phyloP scores from a whole-genome alignment of 495 filamentous ascomycete species.

The Aspergillus nidulans region DNA sequence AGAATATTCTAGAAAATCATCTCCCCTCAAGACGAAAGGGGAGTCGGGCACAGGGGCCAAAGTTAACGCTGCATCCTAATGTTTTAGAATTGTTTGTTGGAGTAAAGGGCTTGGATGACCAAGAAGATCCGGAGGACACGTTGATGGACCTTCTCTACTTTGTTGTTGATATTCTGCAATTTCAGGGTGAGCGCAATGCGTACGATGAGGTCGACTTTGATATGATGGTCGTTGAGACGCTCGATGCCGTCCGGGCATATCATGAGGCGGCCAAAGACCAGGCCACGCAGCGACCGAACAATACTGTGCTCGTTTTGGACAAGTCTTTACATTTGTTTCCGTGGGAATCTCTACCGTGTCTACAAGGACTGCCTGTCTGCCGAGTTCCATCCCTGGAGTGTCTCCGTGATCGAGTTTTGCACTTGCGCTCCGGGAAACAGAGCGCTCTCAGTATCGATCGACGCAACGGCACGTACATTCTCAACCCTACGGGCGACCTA shows the following conservation, averaged over 20 bases:
- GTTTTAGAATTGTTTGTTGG: constrained; percentile 86
- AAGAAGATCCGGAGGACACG: constrained; percentile 76
- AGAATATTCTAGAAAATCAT: constrained; percentile 78
- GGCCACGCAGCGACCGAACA: constrained; percentile 60
- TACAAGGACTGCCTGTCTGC: constrained; percentile 73
- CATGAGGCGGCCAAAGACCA: constrained; percentile 53
- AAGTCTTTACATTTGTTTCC: constrained; percentile 85
- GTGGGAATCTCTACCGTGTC: constrained; percentile 90
- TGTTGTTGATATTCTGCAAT: constrained; percentile 93
- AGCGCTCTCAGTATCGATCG: constrained; percentile 46
- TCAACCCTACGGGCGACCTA: constrained; percentile 83
- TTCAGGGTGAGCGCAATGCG: constrained; percentile 91
- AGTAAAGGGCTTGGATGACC: constrained; percentile 64
- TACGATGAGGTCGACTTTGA: constrained; percentile 99
- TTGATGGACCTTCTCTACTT: constrained; percentile 91
- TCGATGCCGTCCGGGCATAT: constrained; percentile 75
- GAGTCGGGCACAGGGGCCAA: constrained; percentile 44
- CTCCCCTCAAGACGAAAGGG: constrained; percentile 78
- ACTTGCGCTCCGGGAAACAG: constrained; percentile 32
- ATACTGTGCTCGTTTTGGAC: constrained; percentile 91
- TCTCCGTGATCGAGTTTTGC: constrained; percentile 63
- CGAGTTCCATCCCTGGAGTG: constrained; percentile 79
- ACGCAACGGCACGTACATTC: constrained; percentile 69
- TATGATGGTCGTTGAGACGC: constrained; percentile 75
- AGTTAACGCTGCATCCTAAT: constrained; percentile 64